Conservation (phyloP, 208 protist species). For the Trypanosoma vivax region DNA sequence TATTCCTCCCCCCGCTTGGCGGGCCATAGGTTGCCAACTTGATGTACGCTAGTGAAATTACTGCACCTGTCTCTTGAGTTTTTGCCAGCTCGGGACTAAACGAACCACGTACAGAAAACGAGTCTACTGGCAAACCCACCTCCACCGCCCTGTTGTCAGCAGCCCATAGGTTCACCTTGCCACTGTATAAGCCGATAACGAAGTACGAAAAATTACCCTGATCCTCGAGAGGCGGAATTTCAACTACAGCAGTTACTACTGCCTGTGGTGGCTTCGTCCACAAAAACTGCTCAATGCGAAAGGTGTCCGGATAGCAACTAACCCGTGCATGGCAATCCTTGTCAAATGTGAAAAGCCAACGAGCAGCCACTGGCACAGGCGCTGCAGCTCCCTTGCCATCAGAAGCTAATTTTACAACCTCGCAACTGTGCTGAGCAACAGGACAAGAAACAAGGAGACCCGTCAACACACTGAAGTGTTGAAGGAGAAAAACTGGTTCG, state of each 20-base stretch:
- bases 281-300: slow-evolving; percentile 78
- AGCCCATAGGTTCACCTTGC: slow-evolving; percentile 67
- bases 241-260: slow-evolving; percentile 58
- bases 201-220: slow-evolving; percentile 44
- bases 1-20: background rate
- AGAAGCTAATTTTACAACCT: slow-evolving; percentile 12
- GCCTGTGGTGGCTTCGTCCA: slow-evolving; percentile 50
- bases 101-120: slow-evolving; percentile 21
- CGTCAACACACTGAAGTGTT: slow-evolving; percentile 83
- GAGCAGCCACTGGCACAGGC: slow-evolving; percentile 6
- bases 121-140: slow-evolving; percentile 27
- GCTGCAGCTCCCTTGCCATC: slow-evolving; percentile 20
- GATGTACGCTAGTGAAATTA: slow-evolving; percentile 49
- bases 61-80: slow-evolving; percentile 16
- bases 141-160: slow-evolving; percentile 49
- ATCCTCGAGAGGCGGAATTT: slow-evolving; percentile 30
- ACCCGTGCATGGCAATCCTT: slow-evolving; percentile 77
- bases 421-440: slow-evolving; percentile 22
- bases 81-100: slow-evolving; percentile 11
- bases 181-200: slow-evolving; percentile 46
- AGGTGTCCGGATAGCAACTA: slow-evolving; percentile 72
- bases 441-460: slow-evolving; percentile 53
- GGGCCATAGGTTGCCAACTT: background rate
- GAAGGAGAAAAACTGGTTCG: slow-evolving; percentile 48
- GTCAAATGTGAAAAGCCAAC: slow-evolving; percentile 79